Evolutionary conservation across 306 rosid genomes (phyloP).

Genomic region (Senna tora): DNA sequence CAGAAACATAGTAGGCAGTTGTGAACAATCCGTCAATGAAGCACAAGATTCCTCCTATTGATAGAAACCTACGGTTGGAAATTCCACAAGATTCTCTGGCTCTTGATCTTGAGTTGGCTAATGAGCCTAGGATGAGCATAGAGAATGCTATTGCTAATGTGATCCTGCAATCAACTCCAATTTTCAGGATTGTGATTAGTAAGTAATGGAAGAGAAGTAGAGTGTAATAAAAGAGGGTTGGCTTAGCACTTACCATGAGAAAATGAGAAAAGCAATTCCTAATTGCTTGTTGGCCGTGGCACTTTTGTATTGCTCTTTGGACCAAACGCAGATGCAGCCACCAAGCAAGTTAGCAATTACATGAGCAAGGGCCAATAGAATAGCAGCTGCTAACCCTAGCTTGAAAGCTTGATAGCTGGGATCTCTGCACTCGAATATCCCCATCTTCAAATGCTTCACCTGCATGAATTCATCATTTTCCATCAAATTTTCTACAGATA

Average conservation of each 20-base stretch:
- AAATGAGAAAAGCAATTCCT: conserved; percentile 52
- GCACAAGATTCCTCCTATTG: conserved; percentile 79
- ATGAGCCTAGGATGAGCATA: conserved; percentile 59
- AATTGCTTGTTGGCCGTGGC: conserved; percentile 60
- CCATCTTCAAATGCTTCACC: conserved; percentile 65
- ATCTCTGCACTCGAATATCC: conserved; percentile 70
- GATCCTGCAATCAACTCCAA: conserved; percentile 50
- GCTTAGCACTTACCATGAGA: conserved; percentile 58
- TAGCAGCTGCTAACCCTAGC: conserved; percentile 71
- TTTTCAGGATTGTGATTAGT: no score
- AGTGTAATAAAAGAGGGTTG: no score
- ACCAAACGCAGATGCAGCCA: conserved; percentile 63
- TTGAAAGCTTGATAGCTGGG: conserved; percentile 75
- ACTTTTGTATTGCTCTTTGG: conserved; percentile 43
- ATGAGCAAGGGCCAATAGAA: conserved; percentile 63
- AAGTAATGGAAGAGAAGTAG: no score
- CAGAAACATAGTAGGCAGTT: conserved; percentile 59
- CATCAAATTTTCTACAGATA: no score
- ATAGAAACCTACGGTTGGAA: conserved; percentile 58
- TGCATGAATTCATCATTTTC: conserved; percentile 38
- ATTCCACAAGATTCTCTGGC: conserved; percentile 62
- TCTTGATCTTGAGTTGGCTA: conserved; percentile 59
- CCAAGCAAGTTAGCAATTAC: conserved; percentile 65
- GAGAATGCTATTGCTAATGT: conserved; percentile 53
- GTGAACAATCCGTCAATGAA: conserved; percentile 72